Base-by-base conservation (phyloP, 2,329 filamentous ascomycete genomes). In the Stagonosporopsis chrysanthemi region DNA sequence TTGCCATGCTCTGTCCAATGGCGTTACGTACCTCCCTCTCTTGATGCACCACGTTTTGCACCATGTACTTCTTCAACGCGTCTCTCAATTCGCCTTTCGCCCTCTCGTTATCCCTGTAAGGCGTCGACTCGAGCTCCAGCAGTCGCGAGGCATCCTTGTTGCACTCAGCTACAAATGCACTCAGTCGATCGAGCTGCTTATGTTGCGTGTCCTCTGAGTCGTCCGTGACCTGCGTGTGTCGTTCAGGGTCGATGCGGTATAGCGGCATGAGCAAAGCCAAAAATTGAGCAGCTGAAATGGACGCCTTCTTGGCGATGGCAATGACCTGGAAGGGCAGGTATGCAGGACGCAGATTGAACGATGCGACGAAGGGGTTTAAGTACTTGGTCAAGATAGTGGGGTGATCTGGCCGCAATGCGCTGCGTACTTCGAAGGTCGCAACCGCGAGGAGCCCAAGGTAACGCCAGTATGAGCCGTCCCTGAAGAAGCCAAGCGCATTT, bases 281-380 rank as follows among this genome's bases (percentile, higher is more conserved):
- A 36, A 75, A 75, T 39, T 75, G 71, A 2, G 72, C 69, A 1
- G 91, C 77, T 2, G 92, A 93, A 48, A 98, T 80, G 15, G 88
- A 86, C 22, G 91, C 79, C 72, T 91, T 91, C 58, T 93, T 87
- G 6, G 89, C 86, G 6, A 98, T 84, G 14, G 83, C 79, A 55
- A 97, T 84, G 65, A 90, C 81, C 78, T 99, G 93, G 73, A 95
- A 99, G 2, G 93, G 94, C 4, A 98, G 83, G 64, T 90, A 90
- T 3, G 89, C 84, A 3, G 84, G 80, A 52, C 86, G 83, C 0
- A 77, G 22, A 6, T 72, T 64, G 17, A 77, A 80, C 51, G 66
- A 77, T 8, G 63, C 66, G 40, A 80, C 65, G n/a, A 80, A 75
- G 33, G 82, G 84, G 57, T 81, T 84, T 26, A 84, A 58, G 12